Base-by-base conservation (phyloP, 83 land plant genomes). In the Picea engelmannii region DNA sequence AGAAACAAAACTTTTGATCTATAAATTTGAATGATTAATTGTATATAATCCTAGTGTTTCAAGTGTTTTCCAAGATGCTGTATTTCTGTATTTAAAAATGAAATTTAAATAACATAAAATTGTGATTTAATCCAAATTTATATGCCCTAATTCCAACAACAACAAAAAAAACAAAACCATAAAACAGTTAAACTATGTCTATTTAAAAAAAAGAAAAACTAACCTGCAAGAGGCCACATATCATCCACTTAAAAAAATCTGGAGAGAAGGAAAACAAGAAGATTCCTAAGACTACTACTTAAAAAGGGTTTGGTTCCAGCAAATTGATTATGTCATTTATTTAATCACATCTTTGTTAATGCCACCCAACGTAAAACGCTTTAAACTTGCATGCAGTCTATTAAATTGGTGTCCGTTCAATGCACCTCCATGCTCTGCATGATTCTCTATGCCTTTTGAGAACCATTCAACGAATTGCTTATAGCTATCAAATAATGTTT, bases 401-500 rank as follows among this genome's bases (percentile, higher is more conserved):
- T 85, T 97, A 23, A 95, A 94, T 85, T 97, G 99, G 88, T 97
- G 99, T 71, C 94, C 97, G 81, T 97, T 97, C 44, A 44, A 44
- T 44, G 47, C 47, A 44, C 47, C 47, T 44, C 47, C 47, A 44
- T 44, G 47, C 47, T 44, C 97, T 63, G 99, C 98, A 90, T 97
- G 99, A 60, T 83, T 92, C 85, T 98, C 99, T 79, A 98, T 98
- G 64, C 99, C 99, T 84, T 98, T 98, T 23, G 99, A 95, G 88
- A 98, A 98, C 99, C 99, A 96, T 75, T 96, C 99, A 83, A 91
- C 92, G 79, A 98, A 98, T 80, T 95, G 98, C 81, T 98, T 98
- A 84, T 98, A 98, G 82, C 98, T 98, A 85, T 98, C 98, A 91
- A 98, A 98, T 38, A 98, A 85, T 23, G 99, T 98, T 1, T 98